Percentiles rank a stretch among this genome's conserved stretches.
Evolutionary conservation across 306 rosid species (phyloP).

Genomic region (Pachyrhizus erosus): DNA sequence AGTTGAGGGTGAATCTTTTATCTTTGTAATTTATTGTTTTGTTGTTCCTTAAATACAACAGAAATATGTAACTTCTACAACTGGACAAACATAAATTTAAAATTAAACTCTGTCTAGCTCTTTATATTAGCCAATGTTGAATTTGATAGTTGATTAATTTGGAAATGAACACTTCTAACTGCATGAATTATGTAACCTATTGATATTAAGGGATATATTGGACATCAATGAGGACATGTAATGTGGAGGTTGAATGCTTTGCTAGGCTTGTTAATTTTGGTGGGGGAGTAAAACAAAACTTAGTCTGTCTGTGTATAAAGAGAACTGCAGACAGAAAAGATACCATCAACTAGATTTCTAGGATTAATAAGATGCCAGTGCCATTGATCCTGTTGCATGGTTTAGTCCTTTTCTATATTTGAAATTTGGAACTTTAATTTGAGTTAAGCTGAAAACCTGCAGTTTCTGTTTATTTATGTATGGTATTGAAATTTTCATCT

Average conservation of each 20-base stretch:
- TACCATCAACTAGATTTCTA: not conserved
- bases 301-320: not conserved
- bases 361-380: not conserved
- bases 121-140: slow-evolving; percentile 18
- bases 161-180: not conserved
- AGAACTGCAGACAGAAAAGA: not conserved
- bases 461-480: slow-evolving; percentile 1
- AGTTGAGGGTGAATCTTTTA: not conserved
- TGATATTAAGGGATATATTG: not conserved
- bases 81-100: not conserved
- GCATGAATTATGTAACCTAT: not conserved
- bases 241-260: slow-evolving; percentile 16
- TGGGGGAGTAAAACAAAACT: not conserved
- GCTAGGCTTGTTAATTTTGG: not conserved
- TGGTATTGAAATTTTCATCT: slow-evolving; percentile 30
- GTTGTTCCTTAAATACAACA: slow-evolving; percentile 11
- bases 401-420: not conserved
- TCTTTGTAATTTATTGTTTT: slow-evolving; percentile 16
- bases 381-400: slow-evolving; percentile 12
- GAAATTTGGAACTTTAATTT: slow-evolving; percentile 1
- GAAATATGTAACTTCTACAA: slow-evolving; percentile 13
- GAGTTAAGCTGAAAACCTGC: slow-evolving; percentile 12
- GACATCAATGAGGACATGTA: not conserved
- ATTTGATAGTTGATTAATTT: not conserved
- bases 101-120: not conserved